Evolutionary conservation across 148 eudicot genomes (phyloP), one percentile per base, ranked within the genome.

Genomic region (Gaultheria prostrata): DNA sequence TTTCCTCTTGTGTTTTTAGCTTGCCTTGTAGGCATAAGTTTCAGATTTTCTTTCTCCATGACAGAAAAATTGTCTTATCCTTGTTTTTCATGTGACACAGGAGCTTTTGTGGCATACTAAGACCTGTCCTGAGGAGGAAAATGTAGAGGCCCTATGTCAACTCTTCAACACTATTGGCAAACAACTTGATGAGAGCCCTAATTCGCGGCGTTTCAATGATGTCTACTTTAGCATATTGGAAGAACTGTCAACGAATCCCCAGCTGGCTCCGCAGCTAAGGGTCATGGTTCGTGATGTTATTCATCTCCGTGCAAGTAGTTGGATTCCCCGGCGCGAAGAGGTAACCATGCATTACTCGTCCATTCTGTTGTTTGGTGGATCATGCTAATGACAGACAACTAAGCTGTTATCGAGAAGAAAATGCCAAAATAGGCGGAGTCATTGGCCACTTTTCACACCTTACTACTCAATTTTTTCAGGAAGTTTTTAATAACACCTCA

Each of bases 261-360:
- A 91, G 85, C 89, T 95, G 57, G 95, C 87, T 49, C 90, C 93
- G 24, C 95, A 94, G 39, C 69, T 95, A 83, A 90, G 93, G 72
- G 93, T 95, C 88, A 91, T 93, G 97, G 89, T 92, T 85, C 95
- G 93, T 39, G 92, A 92, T 84, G 89, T 95, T 78, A 82, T 95
- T 20, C 97, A 95, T 84, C 86, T 89, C 4, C 94, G 98, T 39
- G 53, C 95, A 57, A 92, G 91, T 85, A 89, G 81, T 32, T 95
- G 98, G 98, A 85, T 95, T 45, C 95, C 97, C 30, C 89, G 94
- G 80, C 92, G 95, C 13, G 99, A 97, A 89, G 97, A 97, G 99
- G 99, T 97, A 46, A 83, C 8, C 61, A 18, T 57, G n/a, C 59
- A 75, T 45, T 7, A 6, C 78, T 46, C 63, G 3, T 10, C 69